These are phyloP conservation scores for Abelmoschus esculentus DNA, from an alignment of 345 rosid genomes.

Conservation along the genomic window DNA sequence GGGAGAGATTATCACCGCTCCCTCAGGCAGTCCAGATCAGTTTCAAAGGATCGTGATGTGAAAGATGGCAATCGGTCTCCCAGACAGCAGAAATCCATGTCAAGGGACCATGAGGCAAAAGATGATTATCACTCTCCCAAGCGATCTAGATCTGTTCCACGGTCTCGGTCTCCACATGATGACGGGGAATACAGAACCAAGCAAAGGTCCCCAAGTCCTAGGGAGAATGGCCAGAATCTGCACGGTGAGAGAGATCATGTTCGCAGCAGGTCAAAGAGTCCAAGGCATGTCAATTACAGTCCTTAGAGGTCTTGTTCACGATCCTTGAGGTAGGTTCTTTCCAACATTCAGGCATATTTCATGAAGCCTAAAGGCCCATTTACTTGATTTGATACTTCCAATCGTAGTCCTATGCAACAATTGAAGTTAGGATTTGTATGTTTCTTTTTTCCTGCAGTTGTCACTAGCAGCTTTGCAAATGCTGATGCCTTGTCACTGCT, in stretches of 20 bases:
- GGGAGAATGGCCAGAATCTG: slow-evolving; percentile 34
- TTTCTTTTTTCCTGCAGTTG: slow-evolving; percentile 23
- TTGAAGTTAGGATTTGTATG: not conserved
- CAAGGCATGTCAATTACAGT: slow-evolving; percentile 26
- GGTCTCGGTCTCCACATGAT: slow-evolving; percentile 46
- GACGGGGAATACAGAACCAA: slow-evolving; percentile 31
- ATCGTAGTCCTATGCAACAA: no score
- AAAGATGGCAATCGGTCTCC: slow-evolving; percentile 43
- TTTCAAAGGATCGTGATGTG: slow-evolving; percentile 29
- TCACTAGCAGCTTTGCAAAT: not conserved
- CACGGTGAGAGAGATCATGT: slow-evolving; percentile 32
- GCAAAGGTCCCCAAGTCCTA: slow-evolving; percentile 40
- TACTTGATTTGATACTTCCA: not conserved
- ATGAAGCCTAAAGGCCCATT: not conserved
- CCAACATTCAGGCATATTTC: not conserved
- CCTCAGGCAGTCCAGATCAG: slow-evolving; percentile 45
- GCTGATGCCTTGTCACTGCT: not conserved
- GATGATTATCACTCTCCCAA: slow-evolving; percentile 40
- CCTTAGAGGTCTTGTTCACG: slow-evolving; percentile 45
- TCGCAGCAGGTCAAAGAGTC: slow-evolving; percentile 38
- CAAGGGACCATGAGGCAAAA: slow-evolving; percentile 41
- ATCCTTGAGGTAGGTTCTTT: slow-evolving; percentile 40
- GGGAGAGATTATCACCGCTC: slow-evolving; percentile 39
- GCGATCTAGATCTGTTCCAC: slow-evolving; percentile 49
- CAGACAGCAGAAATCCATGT: slow-evolving; percentile 44